Conservation (phyloP, 345 rosid genomes). For the Carallia brachiata region DNA sequence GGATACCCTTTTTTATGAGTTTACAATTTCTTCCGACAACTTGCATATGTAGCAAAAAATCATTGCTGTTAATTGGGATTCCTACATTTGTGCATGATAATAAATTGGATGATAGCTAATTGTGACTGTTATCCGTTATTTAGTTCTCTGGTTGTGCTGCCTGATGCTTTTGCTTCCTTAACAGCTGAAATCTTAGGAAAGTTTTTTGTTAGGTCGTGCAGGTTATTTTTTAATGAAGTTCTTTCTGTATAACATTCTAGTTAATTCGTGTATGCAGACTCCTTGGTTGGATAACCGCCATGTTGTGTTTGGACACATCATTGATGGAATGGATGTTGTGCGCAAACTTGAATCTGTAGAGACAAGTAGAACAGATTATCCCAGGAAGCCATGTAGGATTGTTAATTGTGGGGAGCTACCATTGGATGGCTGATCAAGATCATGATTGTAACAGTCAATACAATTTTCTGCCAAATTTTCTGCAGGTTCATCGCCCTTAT, state of each 20-base stretch:
- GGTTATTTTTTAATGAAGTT: conserved; percentile 7
- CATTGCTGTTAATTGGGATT: background rate
- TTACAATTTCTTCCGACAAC: no score
- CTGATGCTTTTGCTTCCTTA: background rate
- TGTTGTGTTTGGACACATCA: conserved; percentile 84
- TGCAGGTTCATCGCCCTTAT: conserved; percentile 3
- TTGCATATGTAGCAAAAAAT: no score
- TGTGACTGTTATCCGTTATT: no score
- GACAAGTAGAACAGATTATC: conserved; percentile 68
- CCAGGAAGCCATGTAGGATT: conserved; percentile 71
- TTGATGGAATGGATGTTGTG: conserved; percentile 76
- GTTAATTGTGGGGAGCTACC: conserved; percentile 80
- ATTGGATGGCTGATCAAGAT: conserved; percentile 43
- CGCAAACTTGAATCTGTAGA: conserved; percentile 66
- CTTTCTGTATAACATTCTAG: background rate
- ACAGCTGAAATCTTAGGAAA: background rate
- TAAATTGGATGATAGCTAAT: no score
- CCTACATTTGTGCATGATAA: background rate
- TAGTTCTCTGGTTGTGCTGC: background rate
- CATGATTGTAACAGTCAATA: background rate
- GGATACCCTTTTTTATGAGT: no score
- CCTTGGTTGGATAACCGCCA: conserved; percentile 92
- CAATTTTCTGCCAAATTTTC: background rate
- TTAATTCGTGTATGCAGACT: conserved; percentile 35
- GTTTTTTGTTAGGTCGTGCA: background rate